phyloP scores from a whole-genome alignment of 2,329 filamentous ascomycete genomes.

The Sordariomycetes sp. region DNA sequence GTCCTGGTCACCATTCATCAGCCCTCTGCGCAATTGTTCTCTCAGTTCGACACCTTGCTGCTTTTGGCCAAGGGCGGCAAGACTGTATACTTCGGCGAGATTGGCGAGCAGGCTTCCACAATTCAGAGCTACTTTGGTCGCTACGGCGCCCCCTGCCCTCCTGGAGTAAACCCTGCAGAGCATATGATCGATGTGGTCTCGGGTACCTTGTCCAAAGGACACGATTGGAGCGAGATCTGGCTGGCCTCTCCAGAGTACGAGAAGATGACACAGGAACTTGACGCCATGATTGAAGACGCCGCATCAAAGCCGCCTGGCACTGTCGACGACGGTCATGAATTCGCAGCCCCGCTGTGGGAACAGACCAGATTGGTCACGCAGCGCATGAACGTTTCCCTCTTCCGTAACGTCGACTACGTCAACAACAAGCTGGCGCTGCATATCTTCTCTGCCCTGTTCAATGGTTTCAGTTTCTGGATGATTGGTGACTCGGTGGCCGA shows the following conservation, averaged over 20 bases:
- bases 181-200: constrained; percentile 34
- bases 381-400: constrained; percentile 55
- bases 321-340: constrained; percentile 52
- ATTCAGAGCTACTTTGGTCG: constrained; percentile 35
- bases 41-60: constrained; percentile 57
- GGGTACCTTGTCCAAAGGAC: constrained; percentile 32
- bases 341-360: constrained; percentile 50
- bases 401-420: constrained; percentile 42
- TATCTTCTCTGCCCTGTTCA: constrained; percentile 33
- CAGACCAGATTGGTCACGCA: constrained; percentile 51
- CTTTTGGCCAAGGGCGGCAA: constrained; percentile 56
- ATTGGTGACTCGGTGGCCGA: constrained; percentile 29
- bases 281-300: constrained; percentile 45
- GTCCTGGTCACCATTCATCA: constrained; percentile 64
- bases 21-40: constrained; percentile 57
- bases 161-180: constrained; percentile 29
- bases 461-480: constrained; percentile 40
- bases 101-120: constrained; percentile 19
- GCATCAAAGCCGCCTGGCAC: constrained; percentile 30
- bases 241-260: constrained; percentile 48
- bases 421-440: constrained; percentile 25
- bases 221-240: constrained; percentile 45
- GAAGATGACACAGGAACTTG: constrained; percentile 24
- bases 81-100: constrained; percentile 37
- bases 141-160: constrained; percentile 32